Base-by-base conservation (phyloP, 345 rosid species). In the Ailanthus altissimus region DNA sequence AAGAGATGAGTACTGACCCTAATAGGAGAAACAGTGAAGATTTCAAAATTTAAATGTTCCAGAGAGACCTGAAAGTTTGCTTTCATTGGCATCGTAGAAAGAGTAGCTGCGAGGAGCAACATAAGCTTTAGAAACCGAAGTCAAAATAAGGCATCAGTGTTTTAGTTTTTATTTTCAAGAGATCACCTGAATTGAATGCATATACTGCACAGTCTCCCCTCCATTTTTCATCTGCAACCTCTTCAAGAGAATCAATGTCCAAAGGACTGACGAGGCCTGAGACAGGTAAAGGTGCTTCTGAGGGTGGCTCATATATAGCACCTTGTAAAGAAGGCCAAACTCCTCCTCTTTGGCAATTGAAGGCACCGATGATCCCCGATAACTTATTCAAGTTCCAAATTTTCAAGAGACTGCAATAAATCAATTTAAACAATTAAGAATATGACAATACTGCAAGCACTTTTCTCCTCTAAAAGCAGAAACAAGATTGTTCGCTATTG, bases 341-440 rank as follows among this genome's bases (percentile, higher is more conserved):
- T 60, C 81, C 76, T 0, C 68, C 77, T 66, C 70, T 75, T 28
- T 78, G 77, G 82, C 72, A 71, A 49, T 82, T 82, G 21, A 75
- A 79, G n/a, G 73, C 70, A 8, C 82, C 82, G 2, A 78, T 8
- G 18, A 78, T 16, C 64, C 75, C 70, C 1, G 46, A 54, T 18
- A 65, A 70, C 74, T 59, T 49, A 64, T 82, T 75, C 59, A 65
- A 7, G 65, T 64, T 78, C 91, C 91, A 91, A 49, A 89, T 84
- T 75, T 91, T 89, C 70, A 89, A 77, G 57, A 88, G 80, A 70
- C 92, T 88, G 85, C 75, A 62, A 32, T 79, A 14, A 75, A 62
- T 63, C 53, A 67, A 58, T 65, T 49, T 23, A 21, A 1, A 5
- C 3, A 67, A 36, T 72, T 54, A 56, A 11, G 21, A 14, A 54